Conservation (phyloP, 1,139 yeast genomes). For the Fermentozyma sake region DNA sequence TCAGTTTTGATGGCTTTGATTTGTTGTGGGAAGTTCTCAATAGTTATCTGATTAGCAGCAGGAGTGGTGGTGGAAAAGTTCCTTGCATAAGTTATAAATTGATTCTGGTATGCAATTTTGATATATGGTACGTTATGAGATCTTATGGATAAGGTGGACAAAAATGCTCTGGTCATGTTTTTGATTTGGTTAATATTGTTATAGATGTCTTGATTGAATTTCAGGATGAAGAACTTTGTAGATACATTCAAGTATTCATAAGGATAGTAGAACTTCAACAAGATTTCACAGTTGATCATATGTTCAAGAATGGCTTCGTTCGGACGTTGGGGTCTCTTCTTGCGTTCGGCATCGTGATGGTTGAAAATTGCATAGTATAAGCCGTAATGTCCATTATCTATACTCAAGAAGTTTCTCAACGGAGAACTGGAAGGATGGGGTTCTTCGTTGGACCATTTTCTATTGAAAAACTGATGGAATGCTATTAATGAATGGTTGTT, state of each 20-base stretch:
- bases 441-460: conserved; percentile 24
- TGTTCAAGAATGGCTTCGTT: conserved; percentile 4
- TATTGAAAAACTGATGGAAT: conserved; percentile 18
- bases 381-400: conserved; percentile 43
- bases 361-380: conserved; percentile 40
- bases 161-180: conserved; percentile 14
- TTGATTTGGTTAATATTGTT: conserved; percentile 21
- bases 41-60: background rate
- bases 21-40: background rate
- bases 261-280: no score
- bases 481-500: conserved; percentile 18
- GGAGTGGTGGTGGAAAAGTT: conserved; percentile 1
- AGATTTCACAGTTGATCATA: background rate
- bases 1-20: no score
- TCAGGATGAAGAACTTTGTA: conserved; percentile 26
- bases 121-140: background rate
- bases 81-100: conserved; percentile 1
- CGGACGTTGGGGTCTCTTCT: conserved; percentile 8
- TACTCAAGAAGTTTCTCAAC: conserved; percentile 22
- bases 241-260: conserved; percentile 9
- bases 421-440: conserved; percentile 30
- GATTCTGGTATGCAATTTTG: no score
- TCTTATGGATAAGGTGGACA: conserved; percentile 14
- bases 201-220: conserved; percentile 25
- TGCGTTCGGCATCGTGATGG: conserved; percentile 31